Evolutionary conservation across 1,284 basidiomycete species (phyloP).

Genomic region (Austroboletus niveus): DNA sequence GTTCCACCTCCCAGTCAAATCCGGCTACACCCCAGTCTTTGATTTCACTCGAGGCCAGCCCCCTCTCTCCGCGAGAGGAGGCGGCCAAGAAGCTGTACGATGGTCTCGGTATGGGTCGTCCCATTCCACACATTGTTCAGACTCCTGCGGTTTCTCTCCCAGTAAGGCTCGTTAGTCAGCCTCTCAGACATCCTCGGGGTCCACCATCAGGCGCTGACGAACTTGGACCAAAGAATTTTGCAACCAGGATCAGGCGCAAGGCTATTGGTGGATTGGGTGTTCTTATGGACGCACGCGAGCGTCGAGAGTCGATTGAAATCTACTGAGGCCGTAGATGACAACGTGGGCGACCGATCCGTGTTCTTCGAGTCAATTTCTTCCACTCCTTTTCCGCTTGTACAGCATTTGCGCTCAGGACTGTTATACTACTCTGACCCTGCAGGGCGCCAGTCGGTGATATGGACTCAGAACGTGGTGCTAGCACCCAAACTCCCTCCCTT

Average conservation of each 20-base stretch:
- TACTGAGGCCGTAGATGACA: conserved; percentile 37
- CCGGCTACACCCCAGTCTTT: conserved; percentile 74
- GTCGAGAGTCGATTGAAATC: conserved; percentile 57
- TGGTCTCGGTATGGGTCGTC: conserved; percentile 73
- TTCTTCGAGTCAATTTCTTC: conserved; percentile 5
- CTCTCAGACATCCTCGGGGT: conserved; percentile 80
- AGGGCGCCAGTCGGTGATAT: conserved; percentile 14
- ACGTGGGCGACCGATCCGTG: conserved; percentile 5
- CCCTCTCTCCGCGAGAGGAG: conserved; percentile 76
- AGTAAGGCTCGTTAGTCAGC: conserved; percentile 45
- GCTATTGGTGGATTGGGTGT: conserved; percentile 76
- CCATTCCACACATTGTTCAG: conserved; percentile 28
- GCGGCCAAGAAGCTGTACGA: conserved; percentile 80
- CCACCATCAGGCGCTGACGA: conserved; percentile 85
- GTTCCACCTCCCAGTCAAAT: conserved; percentile 53
- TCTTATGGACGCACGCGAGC: conserved; percentile 73
- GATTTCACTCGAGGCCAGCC: conserved; percentile 52
- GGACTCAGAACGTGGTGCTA: conserved; percentile 29
- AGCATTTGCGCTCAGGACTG: conserved; percentile 13
- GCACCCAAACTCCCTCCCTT: conserved; percentile 31
- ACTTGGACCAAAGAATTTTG: conserved; percentile 87
- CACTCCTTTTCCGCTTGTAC: conserved; percentile 21
- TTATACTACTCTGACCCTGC: conserved; percentile 8
- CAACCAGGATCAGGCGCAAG: conserved; percentile 72
- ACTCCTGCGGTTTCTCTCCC: conserved; percentile 7